Evolutionary conservation across 495 filamentous ascomycete species (phyloP).

Genomic region (Talaromyces thailandensis): DNA sequence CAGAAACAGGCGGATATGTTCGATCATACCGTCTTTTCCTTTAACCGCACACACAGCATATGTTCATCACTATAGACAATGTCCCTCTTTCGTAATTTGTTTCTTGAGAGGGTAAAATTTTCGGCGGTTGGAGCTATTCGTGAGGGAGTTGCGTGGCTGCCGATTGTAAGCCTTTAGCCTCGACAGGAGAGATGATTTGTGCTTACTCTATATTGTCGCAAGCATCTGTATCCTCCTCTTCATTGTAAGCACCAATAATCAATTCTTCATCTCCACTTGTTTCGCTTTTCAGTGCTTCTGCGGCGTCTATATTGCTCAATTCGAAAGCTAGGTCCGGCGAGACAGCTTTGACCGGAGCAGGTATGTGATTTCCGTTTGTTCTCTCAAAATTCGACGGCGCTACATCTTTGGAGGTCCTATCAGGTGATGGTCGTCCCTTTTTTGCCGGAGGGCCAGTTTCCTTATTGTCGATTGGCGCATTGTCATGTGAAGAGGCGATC

Average conservation of each 20-base stretch:
- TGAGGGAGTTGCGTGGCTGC: slow-evolving; percentile 26
- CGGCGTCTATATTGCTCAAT: not conserved
- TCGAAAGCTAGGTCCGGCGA: not conserved
- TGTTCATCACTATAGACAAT: slow-evolving; percentile 32
- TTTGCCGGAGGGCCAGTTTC: slow-evolving; percentile 28
- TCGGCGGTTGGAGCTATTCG: slow-evolving; percentile 24
- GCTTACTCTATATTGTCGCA: not conserved
- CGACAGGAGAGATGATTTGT: not conserved
- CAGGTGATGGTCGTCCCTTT: slow-evolving; percentile 22
- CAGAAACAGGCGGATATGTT: not conserved
- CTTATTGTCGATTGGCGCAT: slow-evolving; percentile 10
- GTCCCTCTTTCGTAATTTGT: slow-evolving; percentile 28
- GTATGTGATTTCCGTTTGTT: not conserved
- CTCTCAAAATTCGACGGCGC: not conserved
- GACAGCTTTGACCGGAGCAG: not conserved
- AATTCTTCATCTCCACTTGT: slow-evolving; percentile 16
- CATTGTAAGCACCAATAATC: slow-evolving; percentile 16
- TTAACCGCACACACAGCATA: slow-evolving; percentile 32
- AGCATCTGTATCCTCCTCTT: slow-evolving; percentile 18
- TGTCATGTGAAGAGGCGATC: slow-evolving; percentile 10
- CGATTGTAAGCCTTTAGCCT: slow-evolving; percentile 7
- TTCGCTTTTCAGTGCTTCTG: slow-evolving; percentile 8
- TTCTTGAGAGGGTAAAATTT: slow-evolving; percentile 35
- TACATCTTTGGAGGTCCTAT: not conserved
- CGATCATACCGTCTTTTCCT: slow-evolving; percentile 31